These are phyloP conservation scores for Tuber brumale DNA, from an alignment of 495 filamentous ascomycete species.

Conservation along the genomic window DNA sequence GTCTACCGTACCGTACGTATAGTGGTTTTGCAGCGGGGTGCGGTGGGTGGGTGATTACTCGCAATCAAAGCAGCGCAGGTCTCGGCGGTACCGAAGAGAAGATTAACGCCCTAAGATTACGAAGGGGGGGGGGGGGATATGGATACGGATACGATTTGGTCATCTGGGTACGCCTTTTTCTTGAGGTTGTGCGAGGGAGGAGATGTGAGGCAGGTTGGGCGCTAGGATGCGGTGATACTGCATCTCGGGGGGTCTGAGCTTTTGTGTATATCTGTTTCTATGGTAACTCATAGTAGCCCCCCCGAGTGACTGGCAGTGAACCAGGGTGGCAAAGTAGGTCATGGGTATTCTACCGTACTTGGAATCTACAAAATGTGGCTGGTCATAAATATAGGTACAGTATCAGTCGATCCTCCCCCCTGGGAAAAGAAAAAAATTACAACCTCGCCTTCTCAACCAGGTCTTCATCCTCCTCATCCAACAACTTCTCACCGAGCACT, in stretches of 20 bases:
- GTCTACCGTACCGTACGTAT: too few species aligned
- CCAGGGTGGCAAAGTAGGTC: not conserved
- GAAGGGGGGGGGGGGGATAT: not conserved
- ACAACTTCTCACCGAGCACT: conserved; percentile 52
- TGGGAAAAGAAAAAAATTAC: not conserved
- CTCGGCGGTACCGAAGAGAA: not conserved
- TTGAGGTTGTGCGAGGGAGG: not conserved
- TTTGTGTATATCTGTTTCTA: not conserved
- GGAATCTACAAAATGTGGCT: not conserved
- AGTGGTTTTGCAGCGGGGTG: not conserved
- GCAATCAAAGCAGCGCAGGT: not conserved
- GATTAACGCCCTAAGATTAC: not conserved
- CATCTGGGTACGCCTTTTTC: not conserved
- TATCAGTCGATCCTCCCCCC: not conserved
- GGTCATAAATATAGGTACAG: not conserved
- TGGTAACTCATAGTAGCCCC: not conserved
- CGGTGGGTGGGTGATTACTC: not conserved
- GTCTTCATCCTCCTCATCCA: conserved; percentile 44
- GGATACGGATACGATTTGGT: not conserved
- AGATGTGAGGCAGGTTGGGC: not conserved
- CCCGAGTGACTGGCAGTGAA: conserved; percentile 4
- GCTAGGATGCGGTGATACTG: not conserved
- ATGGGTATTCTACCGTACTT: not conserved
- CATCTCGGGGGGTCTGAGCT: not conserved
- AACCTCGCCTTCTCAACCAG: not conserved